These are phyloP conservation scores for Phytophthora rubi DNA, from an alignment of 352 stramenopile species.

Conservation along the genomic window DNA sequence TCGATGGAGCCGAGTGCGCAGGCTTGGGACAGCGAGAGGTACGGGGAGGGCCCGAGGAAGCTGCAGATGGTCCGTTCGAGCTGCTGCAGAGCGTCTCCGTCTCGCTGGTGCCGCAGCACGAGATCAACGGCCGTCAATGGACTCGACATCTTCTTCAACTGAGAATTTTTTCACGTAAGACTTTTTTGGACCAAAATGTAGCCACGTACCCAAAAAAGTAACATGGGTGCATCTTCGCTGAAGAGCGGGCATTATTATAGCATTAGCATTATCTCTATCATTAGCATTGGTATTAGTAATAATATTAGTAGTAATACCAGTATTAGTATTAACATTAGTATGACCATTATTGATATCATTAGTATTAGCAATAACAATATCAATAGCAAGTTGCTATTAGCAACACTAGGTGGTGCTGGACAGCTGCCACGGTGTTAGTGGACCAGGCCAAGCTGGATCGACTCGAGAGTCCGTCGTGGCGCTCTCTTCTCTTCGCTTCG, in stretches of 20 bases:
- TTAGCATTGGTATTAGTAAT: too few relatives aligned
- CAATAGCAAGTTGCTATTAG: too few relatives aligned
- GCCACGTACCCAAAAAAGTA: too few relatives aligned
- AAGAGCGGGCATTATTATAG: too few relatives aligned
- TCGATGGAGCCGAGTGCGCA: background rate
- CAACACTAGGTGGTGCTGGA: too few relatives aligned
- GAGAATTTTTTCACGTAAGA: background rate
- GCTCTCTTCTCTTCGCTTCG: conserved; percentile 67
- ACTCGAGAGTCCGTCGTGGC: conserved; percentile 69
- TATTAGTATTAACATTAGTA: too few relatives aligned
- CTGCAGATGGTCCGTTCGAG: background rate
- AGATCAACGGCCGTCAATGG: background rate
- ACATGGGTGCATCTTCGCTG: too few relatives aligned
- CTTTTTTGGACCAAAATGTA: background rate
- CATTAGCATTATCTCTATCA: too few relatives aligned
- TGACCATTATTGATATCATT: too few relatives aligned
- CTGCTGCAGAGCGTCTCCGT: background rate
- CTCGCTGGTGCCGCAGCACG: background rate
- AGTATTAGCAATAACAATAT: too few relatives aligned
- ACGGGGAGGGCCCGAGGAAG: background rate
- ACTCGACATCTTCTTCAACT: background rate
- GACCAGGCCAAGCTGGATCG: conserved; percentile 83
- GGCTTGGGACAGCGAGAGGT: background rate
- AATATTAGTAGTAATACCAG: too few relatives aligned
- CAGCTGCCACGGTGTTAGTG: conserved; percentile 71